phyloP scores from a whole-genome alignment of 805 yeast genomes.

The Saccharomycodes ludwigii region DNA sequence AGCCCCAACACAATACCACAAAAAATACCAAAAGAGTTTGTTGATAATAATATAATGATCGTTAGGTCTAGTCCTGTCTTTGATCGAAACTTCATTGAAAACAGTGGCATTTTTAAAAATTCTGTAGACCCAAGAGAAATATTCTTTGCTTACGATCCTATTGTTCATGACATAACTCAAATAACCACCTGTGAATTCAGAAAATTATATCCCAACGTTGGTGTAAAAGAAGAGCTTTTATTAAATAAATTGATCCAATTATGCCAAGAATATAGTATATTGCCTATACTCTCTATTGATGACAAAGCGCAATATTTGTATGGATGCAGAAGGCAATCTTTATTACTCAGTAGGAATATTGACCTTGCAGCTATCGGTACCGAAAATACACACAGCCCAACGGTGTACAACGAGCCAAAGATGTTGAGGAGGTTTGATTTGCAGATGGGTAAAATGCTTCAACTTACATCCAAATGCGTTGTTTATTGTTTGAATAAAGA shows the following conservation, averaged over 20 bases:
- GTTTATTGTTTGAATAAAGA: constrained; percentile 52
- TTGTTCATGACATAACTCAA: constrained; percentile 28
- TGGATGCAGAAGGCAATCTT: constrained; percentile 7
- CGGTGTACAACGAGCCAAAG: constrained; percentile 40
- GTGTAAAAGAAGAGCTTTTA: constrained; percentile 9
- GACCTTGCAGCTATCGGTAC: constrained; percentile 41
- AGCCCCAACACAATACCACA: constrained; percentile 16
- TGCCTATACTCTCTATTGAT: constrained; percentile 32
- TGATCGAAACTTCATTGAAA: constrained; percentile 9
- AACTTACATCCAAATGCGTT: constrained; percentile 60
- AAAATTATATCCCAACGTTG: too few species aligned
- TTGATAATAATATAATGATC: constrained; percentile 9
- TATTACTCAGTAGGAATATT: constrained; percentile 38
- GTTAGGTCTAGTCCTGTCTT: constrained; percentile 18
- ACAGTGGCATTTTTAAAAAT: constrained; percentile 39
- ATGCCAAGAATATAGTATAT: constrained; percentile 10
- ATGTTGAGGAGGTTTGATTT: constrained; percentile 75
- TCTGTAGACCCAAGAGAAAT: constrained; percentile 43
- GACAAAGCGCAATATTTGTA: constrained; percentile 16
- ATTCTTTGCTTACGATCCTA: constrained; percentile 34
- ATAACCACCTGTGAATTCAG: too few species aligned
- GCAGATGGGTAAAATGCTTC: constrained; percentile 64
- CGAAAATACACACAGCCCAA: background rate
- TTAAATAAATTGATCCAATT: constrained; percentile 2
- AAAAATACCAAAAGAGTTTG: constrained; percentile 14